phyloP scores from a whole-genome alignment of 352 stramenopile genomes.

The Globisporangium camurandrum region DNA sequence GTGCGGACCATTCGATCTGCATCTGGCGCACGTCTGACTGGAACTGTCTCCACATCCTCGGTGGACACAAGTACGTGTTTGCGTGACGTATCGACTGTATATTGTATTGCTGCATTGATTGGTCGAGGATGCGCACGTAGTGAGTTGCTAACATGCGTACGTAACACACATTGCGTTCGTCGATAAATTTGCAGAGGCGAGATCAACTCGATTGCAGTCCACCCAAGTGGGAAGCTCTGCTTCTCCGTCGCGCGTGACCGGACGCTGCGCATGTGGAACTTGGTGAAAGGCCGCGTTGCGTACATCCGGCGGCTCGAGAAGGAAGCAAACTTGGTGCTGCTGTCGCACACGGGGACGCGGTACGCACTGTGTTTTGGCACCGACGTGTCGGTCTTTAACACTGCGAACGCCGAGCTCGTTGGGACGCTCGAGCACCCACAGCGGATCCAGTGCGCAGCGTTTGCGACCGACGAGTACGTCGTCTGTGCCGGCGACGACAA shows the following conservation, averaged over 20 bases:
- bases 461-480: constrained; percentile 66
- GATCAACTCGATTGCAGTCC: constrained; percentile 79
- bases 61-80: constrained; percentile 65
- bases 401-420: constrained; percentile 60
- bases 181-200: too few relatives aligned
- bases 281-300: constrained; percentile 83
- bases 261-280: constrained; percentile 88
- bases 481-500: constrained; percentile 76
- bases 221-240: constrained; percentile 84
- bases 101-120: neutral
- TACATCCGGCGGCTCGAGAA: constrained; percentile 84
- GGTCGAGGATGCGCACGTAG: too few relatives aligned
- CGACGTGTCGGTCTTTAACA: constrained; percentile 73
- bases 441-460: constrained; percentile 69
- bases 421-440: constrained; percentile 61
- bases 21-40: constrained; percentile 88
- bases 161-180: too few relatives aligned
- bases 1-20: constrained; percentile 83
- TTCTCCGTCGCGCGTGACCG: constrained; percentile 79
- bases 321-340: constrained; percentile 64
- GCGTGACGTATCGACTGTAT: neutral
- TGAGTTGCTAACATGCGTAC: too few relatives aligned
- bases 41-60: constrained; percentile 86
- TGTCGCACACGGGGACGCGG: constrained; percentile 64
- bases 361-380: constrained; percentile 69